These are phyloP conservation scores for Wickerhamiella azyma DNA, from an alignment of 805 yeast genomes.

Conservation along the genomic window DNA sequence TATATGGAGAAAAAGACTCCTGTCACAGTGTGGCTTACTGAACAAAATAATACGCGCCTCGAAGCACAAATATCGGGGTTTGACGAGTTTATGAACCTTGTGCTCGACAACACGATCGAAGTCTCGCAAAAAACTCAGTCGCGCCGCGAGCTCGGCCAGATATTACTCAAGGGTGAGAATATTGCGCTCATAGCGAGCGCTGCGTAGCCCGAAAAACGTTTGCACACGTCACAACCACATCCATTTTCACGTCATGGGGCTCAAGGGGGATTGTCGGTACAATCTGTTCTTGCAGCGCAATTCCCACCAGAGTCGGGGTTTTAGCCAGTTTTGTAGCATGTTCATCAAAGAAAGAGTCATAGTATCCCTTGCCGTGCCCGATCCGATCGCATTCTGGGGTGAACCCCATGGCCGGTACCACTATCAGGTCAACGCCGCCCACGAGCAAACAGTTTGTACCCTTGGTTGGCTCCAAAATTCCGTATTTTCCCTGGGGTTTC, in stretches of 20 bases:
- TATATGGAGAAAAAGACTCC: conserved; percentile 66
- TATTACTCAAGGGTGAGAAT: conserved; percentile 86
- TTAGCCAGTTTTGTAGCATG: conserved; percentile 5
- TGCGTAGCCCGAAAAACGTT: neutral
- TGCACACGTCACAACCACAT: conserved; percentile 38
- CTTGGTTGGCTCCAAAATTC: conserved; percentile 51
- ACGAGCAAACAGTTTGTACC: conserved; percentile 16
- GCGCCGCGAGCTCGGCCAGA: conserved; percentile 35
- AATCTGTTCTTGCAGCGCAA: conserved; percentile 54
- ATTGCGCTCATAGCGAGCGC: conserved; percentile 52
- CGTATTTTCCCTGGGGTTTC: conserved; percentile 53
- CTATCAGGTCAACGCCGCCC: conserved; percentile 49
- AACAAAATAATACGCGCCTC: conserved; percentile 62
- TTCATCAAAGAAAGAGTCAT: conserved; percentile 59
- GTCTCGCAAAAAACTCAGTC: conserved; percentile 40
- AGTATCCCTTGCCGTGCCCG: conserved; percentile 91
- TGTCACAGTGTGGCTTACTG: conserved; percentile 82
- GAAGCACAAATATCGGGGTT: conserved; percentile 79
- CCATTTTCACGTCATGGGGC: conserved; percentile 47
- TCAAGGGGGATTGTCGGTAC: conserved; percentile 42
- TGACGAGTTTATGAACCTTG: conserved; percentile 92
- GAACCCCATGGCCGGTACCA: conserved; percentile 83
- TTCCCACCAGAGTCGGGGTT: conserved; percentile 34
- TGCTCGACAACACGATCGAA: conserved; percentile 50
- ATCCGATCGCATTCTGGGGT: conserved; percentile 39